phyloP scores from a whole-genome alignment of 2,329 filamentous ascomycete species.

The Trichophyton mentagrophytes region DNA sequence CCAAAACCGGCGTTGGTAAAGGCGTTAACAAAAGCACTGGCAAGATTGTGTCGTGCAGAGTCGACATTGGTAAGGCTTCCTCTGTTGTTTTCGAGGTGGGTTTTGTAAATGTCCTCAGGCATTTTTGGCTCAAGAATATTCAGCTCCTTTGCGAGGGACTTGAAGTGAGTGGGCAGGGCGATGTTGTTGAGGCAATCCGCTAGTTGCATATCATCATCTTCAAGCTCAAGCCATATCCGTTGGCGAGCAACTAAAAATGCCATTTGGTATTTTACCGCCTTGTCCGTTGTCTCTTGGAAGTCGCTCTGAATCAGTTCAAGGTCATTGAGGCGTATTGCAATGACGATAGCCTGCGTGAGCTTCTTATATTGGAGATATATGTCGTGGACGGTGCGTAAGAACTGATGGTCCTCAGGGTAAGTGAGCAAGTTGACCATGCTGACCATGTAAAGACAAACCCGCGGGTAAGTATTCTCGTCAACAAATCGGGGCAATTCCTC shows the following conservation, averaged over 20 bases:
- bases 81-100: slow-evolving; percentile 87
- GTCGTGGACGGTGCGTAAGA: slow-evolving; percentile 80
- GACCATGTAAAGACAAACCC: slow-evolving; percentile 95
- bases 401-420: slow-evolving; percentile 92
- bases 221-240: slow-evolving; percentile 65
- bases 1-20: slow-evolving; percentile 95
- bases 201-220: slow-evolving; percentile 56
- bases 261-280: slow-evolving; percentile 79
- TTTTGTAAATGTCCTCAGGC: slow-evolving; percentile 98
- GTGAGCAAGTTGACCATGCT: slow-evolving; percentile 97
- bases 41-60: slow-evolving; percentile 88
- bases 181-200: slow-evolving; percentile 77
- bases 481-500: slow-evolving; percentile 78
- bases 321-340: slow-evolving; percentile 90
- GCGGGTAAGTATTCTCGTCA: slow-evolving; percentile 82
- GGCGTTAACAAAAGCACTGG: slow-evolving; percentile 89
- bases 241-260: slow-evolving; percentile 87
- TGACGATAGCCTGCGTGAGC: slow-evolving; percentile 79
- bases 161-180: slow-evolving; percentile 82
- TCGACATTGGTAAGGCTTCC: slow-evolving; percentile 90
- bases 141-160: slow-evolving; percentile 82
- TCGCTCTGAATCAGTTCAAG: slow-evolving; percentile 67
- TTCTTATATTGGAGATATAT: slow-evolving; percentile 93
- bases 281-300: slow-evolving; percentile 68
- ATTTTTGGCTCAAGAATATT: slow-evolving; percentile 95